phyloP scores from a whole-genome alignment of 1,284 basidiomycete species.

The Entoloma clypeatum region DNA sequence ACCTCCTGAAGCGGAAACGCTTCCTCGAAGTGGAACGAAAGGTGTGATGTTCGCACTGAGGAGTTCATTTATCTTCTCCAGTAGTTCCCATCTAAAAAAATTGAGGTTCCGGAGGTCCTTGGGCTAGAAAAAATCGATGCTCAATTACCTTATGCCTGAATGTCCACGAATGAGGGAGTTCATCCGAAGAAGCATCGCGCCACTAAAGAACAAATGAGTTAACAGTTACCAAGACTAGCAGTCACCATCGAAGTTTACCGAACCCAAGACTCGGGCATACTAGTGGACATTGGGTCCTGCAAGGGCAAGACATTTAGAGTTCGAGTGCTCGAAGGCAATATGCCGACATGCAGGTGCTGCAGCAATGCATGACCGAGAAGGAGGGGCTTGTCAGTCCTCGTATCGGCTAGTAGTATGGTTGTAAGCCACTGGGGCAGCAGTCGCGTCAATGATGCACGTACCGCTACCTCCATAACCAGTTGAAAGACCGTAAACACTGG shows the following conservation, averaged over 20 bases:
- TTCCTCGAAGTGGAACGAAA: constrained; percentile 80
- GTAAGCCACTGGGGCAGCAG: no score
- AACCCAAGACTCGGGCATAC: constrained; percentile 90
- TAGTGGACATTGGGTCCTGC: constrained; percentile 58
- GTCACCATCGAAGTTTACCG: no score
- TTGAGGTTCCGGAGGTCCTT: no score
- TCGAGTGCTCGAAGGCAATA: constrained; percentile 52
- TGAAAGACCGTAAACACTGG: constrained; percentile 77
- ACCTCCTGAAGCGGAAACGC: constrained; percentile 82
- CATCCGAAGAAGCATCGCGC: constrained; percentile 82
- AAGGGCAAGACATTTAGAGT: constrained; percentile 53
- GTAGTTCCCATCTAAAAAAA: no score
- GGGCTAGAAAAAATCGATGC: no score
- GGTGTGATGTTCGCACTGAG: constrained; percentile 75
- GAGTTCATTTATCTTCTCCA: constrained; percentile 75
- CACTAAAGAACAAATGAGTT: no score
- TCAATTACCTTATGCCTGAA: constrained; percentile 80
- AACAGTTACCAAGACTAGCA: no score
- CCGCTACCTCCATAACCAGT: constrained; percentile 81
- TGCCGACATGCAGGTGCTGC: constrained; percentile 75
- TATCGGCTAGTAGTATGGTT: no score
- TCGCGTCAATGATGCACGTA: no score
- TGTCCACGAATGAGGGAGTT: constrained; percentile 88
- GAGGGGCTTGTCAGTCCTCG: constrained; percentile 65
- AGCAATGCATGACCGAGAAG: constrained; percentile 73